Evolutionary conservation across 176 grass and related monocot genomes (phyloP), one percentile per base, ranked within the genome.

Genomic region (Oryza meyeriana): DNA sequence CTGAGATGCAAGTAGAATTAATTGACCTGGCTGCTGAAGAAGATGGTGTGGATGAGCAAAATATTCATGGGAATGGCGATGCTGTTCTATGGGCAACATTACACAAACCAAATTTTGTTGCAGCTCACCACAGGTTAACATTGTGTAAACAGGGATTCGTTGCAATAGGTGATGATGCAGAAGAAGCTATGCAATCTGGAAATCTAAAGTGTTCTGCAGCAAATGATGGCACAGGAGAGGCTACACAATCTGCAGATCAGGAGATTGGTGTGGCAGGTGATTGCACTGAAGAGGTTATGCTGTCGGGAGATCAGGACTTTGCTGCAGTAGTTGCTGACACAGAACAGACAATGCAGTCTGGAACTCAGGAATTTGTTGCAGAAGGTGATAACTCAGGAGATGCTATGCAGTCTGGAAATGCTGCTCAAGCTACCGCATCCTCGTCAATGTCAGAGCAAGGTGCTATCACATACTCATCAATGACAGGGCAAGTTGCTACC

Each of bases 21-120:
- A 10, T 82, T 59, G 79, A 89, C 78, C 45, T 80, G 29, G 65
- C 45, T 26, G 32, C 10, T 81, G 57, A 63, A 50, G 63, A 17
- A 9, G 44, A 35, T 17, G 45, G 17, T 50, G 47, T 50, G 4
- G 47, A 50, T 6, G 47, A 50, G 5, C 47, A 34, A 17, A 26
- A 34, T 62, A 75, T 69, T 70, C 29, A 45, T 62, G 24, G 42
- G 26, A 65, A 62, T n/a, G 30, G 26, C 34, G 39, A 38, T 58
- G 26, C 27, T 30, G n/a, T 36, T 35, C 30, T 34, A 29, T 38
- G 6, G 57, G 33, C 55, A 79, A 34, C 38, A 63, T 6, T 61
- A 78, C 66, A 71, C 10, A 71, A 22, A 4, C 66, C 34, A 24
- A 38, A 36, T 24, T 75, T 52, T 75, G 16, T 30, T 89, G 64